phyloP scores from a whole-genome alignment of 805 yeast genomes.

The Suhomyces emberorum region DNA sequence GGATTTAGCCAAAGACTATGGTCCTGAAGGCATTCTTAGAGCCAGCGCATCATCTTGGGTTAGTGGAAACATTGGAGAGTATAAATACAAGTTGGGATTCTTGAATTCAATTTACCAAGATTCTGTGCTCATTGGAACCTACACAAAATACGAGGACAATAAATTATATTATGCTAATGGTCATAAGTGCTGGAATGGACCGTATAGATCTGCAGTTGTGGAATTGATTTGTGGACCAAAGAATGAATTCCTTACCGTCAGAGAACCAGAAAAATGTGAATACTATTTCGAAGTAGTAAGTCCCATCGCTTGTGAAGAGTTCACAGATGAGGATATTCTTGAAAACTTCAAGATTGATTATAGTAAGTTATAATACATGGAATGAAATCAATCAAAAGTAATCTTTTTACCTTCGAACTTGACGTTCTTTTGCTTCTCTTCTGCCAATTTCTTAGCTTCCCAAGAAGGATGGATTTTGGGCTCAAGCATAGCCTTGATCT shows the following conservation, averaged over 20 bases:
- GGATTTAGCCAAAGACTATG: conserved; percentile 39
- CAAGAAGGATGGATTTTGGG: conserved; percentile 86
- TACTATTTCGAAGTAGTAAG: conserved; percentile 53
- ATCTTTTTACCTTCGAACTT: conserved; percentile 84
- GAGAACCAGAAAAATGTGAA: conserved; percentile 87
- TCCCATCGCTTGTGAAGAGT: conserved; percentile 44
- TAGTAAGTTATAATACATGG: conserved; percentile 13
- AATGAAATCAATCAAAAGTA: conserved; percentile 51
- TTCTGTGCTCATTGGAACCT: conserved; percentile 51
- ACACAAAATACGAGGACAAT: conserved; percentile 22
- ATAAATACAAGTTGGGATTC: conserved; percentile 62
- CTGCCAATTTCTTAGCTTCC: conserved; percentile 81
- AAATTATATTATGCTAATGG: conserved; percentile 55
- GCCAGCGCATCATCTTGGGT: conserved; percentile 53
- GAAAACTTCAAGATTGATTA: conserved; percentile 26
- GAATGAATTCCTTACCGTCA: conserved; percentile 56
- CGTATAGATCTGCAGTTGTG: conserved; percentile 67
- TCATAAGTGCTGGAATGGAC: conserved; percentile 93
- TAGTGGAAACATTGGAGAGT: conserved; percentile 57
- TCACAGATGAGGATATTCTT: conserved; percentile 25
- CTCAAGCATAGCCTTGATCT: conserved; percentile 4
- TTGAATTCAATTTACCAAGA: conserved; percentile 57
- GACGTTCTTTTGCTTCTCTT: conserved; percentile 59
- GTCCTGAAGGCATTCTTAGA: conserved; percentile 63
- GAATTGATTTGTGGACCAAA: conserved; percentile 63